Evolutionary conservation across 1,284 basidiomycete genomes (phyloP).

Genomic region (Phlebopus sp.): DNA sequence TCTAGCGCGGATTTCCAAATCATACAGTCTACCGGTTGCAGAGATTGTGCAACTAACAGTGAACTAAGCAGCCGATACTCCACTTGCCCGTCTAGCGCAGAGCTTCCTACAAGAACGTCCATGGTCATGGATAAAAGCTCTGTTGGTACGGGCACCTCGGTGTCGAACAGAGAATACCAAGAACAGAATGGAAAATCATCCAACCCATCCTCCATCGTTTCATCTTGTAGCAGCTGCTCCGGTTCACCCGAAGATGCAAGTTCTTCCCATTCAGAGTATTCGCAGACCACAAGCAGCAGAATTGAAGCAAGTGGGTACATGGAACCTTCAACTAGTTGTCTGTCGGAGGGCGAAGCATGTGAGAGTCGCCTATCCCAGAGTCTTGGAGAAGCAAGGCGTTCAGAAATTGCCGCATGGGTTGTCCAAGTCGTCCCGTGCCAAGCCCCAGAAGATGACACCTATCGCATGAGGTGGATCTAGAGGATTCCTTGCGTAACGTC

Average conservation of each 20-base stretch:
- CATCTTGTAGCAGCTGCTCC: constrained; percentile 27
- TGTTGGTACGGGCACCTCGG: background rate
- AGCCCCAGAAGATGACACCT: constrained; percentile 26
- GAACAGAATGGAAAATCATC: constrained; percentile 7
- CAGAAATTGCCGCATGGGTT: constrained; percentile 21
- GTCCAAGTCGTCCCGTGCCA: constrained; percentile 14
- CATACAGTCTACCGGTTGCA: no score
- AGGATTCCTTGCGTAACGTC: no score
- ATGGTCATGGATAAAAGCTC: background rate
- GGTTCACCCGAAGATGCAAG: constrained; percentile 8
- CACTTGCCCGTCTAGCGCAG: no score
- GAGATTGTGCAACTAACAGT: no score
- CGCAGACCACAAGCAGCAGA: constrained; percentile 4
- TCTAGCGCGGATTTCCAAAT: background rate
- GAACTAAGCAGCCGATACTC: constrained; percentile 19
- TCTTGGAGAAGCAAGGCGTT: constrained; percentile 13
- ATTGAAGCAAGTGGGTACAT: constrained; percentile 3
- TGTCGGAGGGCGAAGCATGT: background rate
- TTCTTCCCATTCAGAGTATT: constrained; percentile 8
- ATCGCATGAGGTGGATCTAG: constrained; percentile 17
- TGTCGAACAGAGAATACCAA: background rate
- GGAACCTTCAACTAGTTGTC: constrained; percentile 9
- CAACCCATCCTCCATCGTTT: constrained; percentile 13
- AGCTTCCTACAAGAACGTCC: background rate
- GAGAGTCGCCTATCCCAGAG: background rate